phyloP scores from a whole-genome alignment of 2,329 filamentous ascomycete species.

The Botrytis elliptica region DNA sequence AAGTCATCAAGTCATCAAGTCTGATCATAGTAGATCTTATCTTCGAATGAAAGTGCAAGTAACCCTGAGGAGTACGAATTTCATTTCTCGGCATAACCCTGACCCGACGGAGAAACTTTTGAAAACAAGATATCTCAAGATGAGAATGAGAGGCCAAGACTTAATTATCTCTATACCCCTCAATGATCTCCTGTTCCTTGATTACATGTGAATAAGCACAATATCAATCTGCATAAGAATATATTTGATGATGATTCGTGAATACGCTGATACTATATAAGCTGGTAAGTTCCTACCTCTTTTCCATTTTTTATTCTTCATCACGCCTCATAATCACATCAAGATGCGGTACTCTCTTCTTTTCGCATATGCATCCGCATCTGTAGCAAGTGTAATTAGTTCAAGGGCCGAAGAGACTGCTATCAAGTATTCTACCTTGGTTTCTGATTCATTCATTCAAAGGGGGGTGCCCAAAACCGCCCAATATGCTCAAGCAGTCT shows the following conservation, averaged over 20 bases:
- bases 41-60: background rate
- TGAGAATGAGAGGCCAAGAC: background rate
- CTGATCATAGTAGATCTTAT: background rate
- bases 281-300: background rate
- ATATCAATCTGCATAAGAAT: background rate
- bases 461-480: slow-evolving; percentile 9
- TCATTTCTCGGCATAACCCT: background rate
- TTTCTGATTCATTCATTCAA: slow-evolving; percentile 17
- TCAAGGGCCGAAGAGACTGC: background rate
- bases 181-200: background rate
- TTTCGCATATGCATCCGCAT: slow-evolving; percentile 5
- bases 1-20: background rate
- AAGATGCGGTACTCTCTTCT: slow-evolving; percentile 4
- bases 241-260: background rate
- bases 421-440: slow-evolving; percentile 14
- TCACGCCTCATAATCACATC: background rate
- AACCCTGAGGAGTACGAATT: background rate
- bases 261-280: background rate
- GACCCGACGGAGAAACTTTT: slow-evolving; percentile 11
- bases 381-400: background rate
- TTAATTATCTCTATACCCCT: background rate
- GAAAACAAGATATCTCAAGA: background rate
- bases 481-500: slow-evolving; percentile 15
- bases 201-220: background rate
- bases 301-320: background rate